Conservation (phyloP, 2,329 filamentous ascomycete genomes). For the Epichloe coenophiala region DNA sequence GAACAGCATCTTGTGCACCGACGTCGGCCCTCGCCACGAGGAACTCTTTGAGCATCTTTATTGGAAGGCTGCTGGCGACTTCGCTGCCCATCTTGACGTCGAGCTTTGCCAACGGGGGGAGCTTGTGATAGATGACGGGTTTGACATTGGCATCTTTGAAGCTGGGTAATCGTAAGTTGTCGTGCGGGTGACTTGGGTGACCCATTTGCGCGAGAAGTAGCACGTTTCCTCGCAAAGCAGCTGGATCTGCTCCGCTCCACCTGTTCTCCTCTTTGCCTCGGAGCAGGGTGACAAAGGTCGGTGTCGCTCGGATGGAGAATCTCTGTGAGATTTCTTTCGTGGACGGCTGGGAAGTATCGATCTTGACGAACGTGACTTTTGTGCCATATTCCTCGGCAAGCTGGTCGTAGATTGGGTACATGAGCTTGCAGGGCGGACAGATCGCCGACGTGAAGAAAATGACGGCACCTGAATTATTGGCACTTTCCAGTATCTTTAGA, state of each 20-base stretch:
- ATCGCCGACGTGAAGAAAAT: slow-evolving; percentile 89
- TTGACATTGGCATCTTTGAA: slow-evolving; percentile 50
- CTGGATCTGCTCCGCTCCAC: slow-evolving; percentile 67
- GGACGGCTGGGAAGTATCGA: slow-evolving; percentile 57
- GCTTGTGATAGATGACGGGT: slow-evolving; percentile 61
- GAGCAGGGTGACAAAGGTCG: slow-evolving; percentile 79
- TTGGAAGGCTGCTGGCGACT: slow-evolving; percentile 39
- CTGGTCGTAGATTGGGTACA: slow-evolving; percentile 72
- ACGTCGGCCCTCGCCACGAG: slow-evolving; percentile 46
- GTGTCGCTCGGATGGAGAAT: slow-evolving; percentile 63
- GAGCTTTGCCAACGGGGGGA: slow-evolving; percentile 68
- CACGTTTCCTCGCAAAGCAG: slow-evolving; percentile 56
- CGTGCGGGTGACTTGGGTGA: slow-evolving; percentile 63
- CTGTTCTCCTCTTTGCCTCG: slow-evolving; percentile 61
- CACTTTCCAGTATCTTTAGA: slow-evolving; percentile 32
- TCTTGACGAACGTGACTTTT: slow-evolving; percentile 63
- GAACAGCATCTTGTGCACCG: slow-evolving; percentile 48
- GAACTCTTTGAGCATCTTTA: slow-evolving; percentile 56
- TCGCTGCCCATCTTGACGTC: slow-evolving; percentile 58
- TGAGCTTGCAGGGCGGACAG: slow-evolving; percentile 69
- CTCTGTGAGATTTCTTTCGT: slow-evolving; percentile 49
- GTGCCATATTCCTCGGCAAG: slow-evolving; percentile 59
- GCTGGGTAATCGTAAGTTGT: slow-evolving; percentile 54
- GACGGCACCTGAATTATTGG: slow-evolving; percentile 56
- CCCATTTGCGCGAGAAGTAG: slow-evolving; percentile 63